Percentiles rank a stretch among this genome's conserved stretches.
These are phyloP conservation scores for Globisporangium carolinianum DNA, from an alignment of 352 stramenopile species.

Conservation along the genomic window DNA sequence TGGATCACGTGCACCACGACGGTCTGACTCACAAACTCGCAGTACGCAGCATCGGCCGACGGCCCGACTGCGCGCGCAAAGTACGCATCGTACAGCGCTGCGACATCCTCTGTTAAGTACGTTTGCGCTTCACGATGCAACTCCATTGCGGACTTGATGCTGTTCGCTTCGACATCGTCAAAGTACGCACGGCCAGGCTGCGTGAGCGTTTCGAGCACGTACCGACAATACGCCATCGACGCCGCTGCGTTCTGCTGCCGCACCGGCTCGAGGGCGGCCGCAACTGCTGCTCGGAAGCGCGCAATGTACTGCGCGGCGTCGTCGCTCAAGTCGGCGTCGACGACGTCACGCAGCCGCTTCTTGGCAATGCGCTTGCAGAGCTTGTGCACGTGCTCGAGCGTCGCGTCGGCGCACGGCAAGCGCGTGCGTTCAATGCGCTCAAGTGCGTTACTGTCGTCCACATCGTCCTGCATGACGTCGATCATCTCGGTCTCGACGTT, in stretches of 20 bases:
- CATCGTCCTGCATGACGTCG: constrained; percentile 57
- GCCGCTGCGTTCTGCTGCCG: constrained; percentile 72
- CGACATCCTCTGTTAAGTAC: constrained; percentile 50
- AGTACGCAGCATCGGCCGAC: constrained; percentile 78
- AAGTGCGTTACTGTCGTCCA: constrained; percentile 13
- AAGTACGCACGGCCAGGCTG: constrained; percentile 33
- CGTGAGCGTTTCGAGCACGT: constrained; percentile 47
- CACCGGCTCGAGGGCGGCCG: constrained; percentile 39
- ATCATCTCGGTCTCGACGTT: constrained; percentile 54
- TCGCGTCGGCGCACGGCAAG: constrained; percentile 55
- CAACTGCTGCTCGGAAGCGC: constrained; percentile 46
- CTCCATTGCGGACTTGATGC: constrained; percentile 66
- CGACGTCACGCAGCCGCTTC: constrained; percentile 62
- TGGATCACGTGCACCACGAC: constrained; percentile 72
- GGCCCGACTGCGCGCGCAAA: constrained; percentile 54
- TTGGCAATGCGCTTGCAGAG: constrained; percentile 70
- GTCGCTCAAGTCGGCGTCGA: constrained; percentile 55
- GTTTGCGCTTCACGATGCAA: constrained; percentile 62
- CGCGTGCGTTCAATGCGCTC: constrained; percentile 39
- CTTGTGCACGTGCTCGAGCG: constrained; percentile 52
- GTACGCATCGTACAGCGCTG: constrained; percentile 49
- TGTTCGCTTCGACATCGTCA: constrained; percentile 17
- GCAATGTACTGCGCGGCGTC: constrained; percentile 60
- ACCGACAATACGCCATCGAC: constrained; percentile 78
- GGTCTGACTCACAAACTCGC: constrained; percentile 73